These are phyloP conservation scores for Nigrospora osmanthi DNA, from an alignment of 2,329 filamentous ascomycete genomes.

Conservation along the genomic window DNA sequence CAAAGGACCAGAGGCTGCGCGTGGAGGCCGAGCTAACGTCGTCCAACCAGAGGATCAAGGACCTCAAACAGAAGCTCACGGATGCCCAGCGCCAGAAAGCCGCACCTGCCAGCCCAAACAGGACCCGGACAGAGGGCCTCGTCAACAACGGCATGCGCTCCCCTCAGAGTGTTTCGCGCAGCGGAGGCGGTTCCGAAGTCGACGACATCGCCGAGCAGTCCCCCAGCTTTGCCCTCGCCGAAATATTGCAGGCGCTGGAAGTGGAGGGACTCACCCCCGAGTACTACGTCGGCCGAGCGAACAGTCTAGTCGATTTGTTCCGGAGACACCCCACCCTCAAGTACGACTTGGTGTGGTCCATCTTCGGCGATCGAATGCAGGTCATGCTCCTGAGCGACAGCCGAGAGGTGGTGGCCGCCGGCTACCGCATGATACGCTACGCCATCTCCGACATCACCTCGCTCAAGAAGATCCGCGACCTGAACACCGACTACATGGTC, in stretches of 20 bases:
- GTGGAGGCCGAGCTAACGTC: slow-evolving; percentile 86
- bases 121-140: slow-evolving; percentile 40
- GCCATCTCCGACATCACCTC: slow-evolving; percentile 89
- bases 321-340: slow-evolving; percentile 88
- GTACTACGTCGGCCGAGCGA: slow-evolving; percentile 90
- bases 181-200: slow-evolving; percentile 50
- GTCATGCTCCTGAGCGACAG: slow-evolving; percentile 94
- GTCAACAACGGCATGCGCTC: slow-evolving; percentile 44
- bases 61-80: slow-evolving; percentile 51
- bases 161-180: slow-evolving; percentile 47
- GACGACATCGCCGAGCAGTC: slow-evolving; percentile 63
- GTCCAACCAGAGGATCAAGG: slow-evolving; percentile 67
- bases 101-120: slow-evolving; percentile 41
- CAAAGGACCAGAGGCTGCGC: slow-evolving; percentile 71
- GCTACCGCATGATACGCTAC: slow-evolving; percentile 88
- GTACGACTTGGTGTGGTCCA: slow-evolving; percentile 92
- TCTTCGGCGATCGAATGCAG: slow-evolving; percentile 90
- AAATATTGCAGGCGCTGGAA: slow-evolving; percentile 85
- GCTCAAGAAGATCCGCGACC: slow-evolving; percentile 73
- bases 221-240: slow-evolving; percentile 82
- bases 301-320: slow-evolving; percentile 92
- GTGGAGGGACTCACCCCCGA: slow-evolving; percentile 81
- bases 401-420: slow-evolving; percentile 89
- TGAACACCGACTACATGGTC: slow-evolving; percentile 90
- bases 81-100: slow-evolving; percentile 47